Evolutionary conservation across 129 eudicot species (phyloP).

Genomic region (Arctium minus): DNA sequence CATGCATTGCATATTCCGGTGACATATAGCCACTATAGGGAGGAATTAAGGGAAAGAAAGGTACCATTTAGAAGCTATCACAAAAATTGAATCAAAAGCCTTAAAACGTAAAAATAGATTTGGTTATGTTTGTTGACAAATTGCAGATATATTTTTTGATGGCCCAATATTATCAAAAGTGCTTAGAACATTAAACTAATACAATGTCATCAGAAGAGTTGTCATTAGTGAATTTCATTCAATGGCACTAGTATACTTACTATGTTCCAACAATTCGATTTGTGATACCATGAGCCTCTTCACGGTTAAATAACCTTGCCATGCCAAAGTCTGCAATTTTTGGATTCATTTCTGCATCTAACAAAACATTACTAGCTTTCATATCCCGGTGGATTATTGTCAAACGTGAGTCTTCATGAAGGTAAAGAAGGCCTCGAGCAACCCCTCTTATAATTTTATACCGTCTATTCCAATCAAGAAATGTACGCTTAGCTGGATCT

Average conservation of each 20-base stretch:
- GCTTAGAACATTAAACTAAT: too few species aligned
- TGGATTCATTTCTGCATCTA: conserved; percentile 12
- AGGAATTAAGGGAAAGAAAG: neutral
- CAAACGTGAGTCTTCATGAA: conserved; percentile 32
- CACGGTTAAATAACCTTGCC: too few species aligned
- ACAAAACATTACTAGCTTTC: conserved; percentile 20
- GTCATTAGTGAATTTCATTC: too few species aligned
- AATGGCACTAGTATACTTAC: neutral
- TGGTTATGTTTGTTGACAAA: too few species aligned
- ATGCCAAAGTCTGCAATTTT: conserved; percentile 9
- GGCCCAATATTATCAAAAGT: too few species aligned
- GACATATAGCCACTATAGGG: conserved; percentile 31
- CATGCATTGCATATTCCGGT: conserved; percentile 28
- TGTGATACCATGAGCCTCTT: neutral
- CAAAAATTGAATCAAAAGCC: too few species aligned
- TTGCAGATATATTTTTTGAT: too few species aligned
- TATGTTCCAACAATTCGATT: conserved; percentile 7
- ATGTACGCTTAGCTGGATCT: neutral
- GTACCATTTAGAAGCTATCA: too few species aligned
- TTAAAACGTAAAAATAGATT: too few species aligned
- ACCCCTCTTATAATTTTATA: conserved; percentile 21
- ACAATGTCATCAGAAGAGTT: too few species aligned
- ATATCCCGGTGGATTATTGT: conserved; percentile 2
- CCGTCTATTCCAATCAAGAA: conserved; percentile 4
- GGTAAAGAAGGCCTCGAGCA: conserved; percentile 28